These are phyloP conservation scores for Taphrina deformans DNA, from an alignment of 1,139 yeast species.

Conservation along the genomic window DNA sequence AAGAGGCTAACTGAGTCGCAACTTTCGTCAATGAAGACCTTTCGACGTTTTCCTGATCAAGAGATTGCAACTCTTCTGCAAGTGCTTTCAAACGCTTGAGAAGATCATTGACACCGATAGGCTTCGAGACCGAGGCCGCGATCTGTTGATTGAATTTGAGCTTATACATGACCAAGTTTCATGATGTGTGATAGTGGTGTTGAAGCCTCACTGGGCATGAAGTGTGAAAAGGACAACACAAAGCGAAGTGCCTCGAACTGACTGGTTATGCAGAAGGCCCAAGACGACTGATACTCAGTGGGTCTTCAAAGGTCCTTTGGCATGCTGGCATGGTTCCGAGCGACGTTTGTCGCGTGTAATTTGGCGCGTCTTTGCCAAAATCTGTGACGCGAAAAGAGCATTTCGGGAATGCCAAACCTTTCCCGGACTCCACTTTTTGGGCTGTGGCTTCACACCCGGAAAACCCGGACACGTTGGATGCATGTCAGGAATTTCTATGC, in stretches of 20 bases:
- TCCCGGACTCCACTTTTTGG: neutral
- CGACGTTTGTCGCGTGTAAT: neutral
- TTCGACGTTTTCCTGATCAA: constrained; percentile 23
- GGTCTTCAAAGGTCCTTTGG: too few relatives aligned
- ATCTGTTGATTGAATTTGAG: constrained; percentile 54
- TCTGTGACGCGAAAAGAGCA: too few relatives aligned
- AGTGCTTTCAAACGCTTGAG: constrained; percentile 46
- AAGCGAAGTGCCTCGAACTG: too few relatives aligned
- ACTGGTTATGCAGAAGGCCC: too few relatives aligned
- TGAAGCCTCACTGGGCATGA: neutral
- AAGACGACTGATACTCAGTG: too few relatives aligned
- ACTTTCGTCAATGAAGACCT: constrained; percentile 7
- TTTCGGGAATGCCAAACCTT: neutral
- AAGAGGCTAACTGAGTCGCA: constrained; percentile 57
- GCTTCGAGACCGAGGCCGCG: constrained; percentile 56
- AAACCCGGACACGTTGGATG: too few relatives aligned
- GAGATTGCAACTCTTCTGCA: constrained; percentile 29
- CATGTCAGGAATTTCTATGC: too few relatives aligned
- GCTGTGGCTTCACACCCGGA: too few relatives aligned
- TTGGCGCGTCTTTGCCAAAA: constrained; percentile 1
- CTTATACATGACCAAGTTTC: constrained; percentile 37
- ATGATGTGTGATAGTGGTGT: neutral
- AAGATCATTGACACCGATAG: constrained; percentile 62
- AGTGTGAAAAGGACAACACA: too few relatives aligned
- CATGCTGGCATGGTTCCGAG: too few relatives aligned